Conservation (phyloP, 1,284 basidiomycete genomes). For the Neonothopanus nambi region DNA sequence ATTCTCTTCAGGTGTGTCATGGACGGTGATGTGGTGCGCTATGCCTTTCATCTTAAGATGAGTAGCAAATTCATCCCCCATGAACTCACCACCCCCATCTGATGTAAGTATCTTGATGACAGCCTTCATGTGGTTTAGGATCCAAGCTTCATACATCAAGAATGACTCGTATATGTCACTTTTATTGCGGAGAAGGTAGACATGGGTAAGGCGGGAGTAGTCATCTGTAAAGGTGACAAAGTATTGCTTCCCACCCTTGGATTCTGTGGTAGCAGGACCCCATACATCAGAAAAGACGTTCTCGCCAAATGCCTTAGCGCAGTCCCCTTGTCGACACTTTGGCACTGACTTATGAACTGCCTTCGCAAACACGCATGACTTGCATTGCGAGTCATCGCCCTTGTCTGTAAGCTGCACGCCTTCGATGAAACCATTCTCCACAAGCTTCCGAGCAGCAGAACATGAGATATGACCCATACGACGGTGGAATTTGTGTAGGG, state of each 20-base stretch:
- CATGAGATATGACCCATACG: slow-evolving; percentile 20
- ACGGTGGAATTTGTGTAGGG: slow-evolving; percentile 13
- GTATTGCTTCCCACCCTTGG: slow-evolving; percentile 23
- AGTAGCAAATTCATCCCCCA: slow-evolving; percentile 20
- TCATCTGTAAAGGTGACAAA: slow-evolving; percentile 28
- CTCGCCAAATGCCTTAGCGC: slow-evolving; percentile 25
- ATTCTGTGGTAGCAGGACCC: slow-evolving; percentile 33
- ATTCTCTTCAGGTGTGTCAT: slow-evolving; percentile 33
- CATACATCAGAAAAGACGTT: slow-evolving; percentile 37
- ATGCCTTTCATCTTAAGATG: slow-evolving; percentile 24
- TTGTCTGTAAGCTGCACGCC: slow-evolving; percentile 14
- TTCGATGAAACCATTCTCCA: slow-evolving; percentile 14
- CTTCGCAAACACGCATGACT: slow-evolving; percentile 34
- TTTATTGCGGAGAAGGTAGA: slow-evolving; percentile 25
- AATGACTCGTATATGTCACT: slow-evolving; percentile 20
- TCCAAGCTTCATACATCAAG: slow-evolving; percentile 15
- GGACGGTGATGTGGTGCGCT: slow-evolving; percentile 24
- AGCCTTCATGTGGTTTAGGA: slow-evolving; percentile 12
- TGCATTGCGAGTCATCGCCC: slow-evolving; percentile 16
- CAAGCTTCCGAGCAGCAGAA: slow-evolving; percentile 8
- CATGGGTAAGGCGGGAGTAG: slow-evolving; percentile 16
- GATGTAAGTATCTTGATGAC: slow-evolving; percentile 19
- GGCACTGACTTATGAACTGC: slow-evolving; percentile 29
- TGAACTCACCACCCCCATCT: slow-evolving; percentile 28
- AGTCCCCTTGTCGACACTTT: slow-evolving; percentile 19